phyloP scores from a whole-genome alignment of 2,329 filamentous ascomycete species.

The Clonostachys rhizophaga region DNA sequence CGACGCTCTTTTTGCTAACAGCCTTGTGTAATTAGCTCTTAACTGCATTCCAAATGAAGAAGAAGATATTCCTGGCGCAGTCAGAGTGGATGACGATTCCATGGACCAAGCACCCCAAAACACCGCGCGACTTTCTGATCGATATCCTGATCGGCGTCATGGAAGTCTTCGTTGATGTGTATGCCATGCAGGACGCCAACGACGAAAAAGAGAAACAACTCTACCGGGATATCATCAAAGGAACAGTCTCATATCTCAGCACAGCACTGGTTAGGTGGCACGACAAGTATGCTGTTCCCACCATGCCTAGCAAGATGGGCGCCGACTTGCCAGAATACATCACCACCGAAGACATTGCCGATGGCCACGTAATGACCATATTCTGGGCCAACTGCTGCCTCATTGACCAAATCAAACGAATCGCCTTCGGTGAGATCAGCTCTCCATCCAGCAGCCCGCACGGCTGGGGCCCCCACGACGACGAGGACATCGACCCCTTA shows the following conservation, averaged over 20 bases:
- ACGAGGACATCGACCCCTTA: not conserved
- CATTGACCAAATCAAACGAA: not conserved
- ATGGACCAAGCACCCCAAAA: slow-evolving; percentile 33
- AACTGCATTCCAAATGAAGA: not conserved
- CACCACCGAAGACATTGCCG: not conserved
- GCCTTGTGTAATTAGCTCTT: not conserved
- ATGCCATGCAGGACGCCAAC: too few species aligned
- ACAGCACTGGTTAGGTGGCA: slow-evolving; percentile 1
- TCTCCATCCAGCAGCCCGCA: too few species aligned
- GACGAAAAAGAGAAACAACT: not conserved
- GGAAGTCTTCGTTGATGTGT: too few species aligned
- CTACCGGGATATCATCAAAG: not conserved
- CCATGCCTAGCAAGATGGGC: not conserved
- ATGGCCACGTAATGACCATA: slow-evolving; percentile 2
- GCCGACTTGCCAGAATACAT: not conserved
- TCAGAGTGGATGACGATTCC: slow-evolving; percentile 3
- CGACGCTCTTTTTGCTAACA: too few species aligned
- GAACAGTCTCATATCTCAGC: not conserved
- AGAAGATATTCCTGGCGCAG: not conserved
- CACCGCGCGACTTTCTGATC: slow-evolving; percentile 19
- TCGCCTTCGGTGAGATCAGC: not conserved
- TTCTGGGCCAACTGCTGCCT: not conserved
- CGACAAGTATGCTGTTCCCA: not conserved
- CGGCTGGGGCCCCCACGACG: not conserved
- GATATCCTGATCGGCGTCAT: not conserved